Evolutionary conservation across 305 asterid genomes (phyloP), one percentile per base, ranked within the genome.

Genomic region (Nicotiana rustica): DNA sequence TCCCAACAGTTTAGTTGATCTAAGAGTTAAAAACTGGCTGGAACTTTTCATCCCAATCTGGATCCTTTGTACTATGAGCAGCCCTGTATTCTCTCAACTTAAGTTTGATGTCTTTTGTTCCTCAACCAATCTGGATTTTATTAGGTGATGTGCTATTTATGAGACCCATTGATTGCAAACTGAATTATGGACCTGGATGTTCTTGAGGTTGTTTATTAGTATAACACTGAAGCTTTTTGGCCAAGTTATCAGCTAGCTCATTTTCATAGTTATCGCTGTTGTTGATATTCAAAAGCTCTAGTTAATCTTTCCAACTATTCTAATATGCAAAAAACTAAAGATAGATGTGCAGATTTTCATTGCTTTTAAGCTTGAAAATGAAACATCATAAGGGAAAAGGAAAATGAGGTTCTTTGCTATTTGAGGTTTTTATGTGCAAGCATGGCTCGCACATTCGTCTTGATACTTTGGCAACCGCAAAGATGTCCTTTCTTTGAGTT

Each of bases 11-110:
- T 70, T 44, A 12, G 60, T 70, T 19, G n/a, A 71, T 19, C 3
- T 70, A 41, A 44, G 12, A 41, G 38, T 71, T 13, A 6, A 19
- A 71, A 70, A 44, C 36, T 4, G 18, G 59, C 33, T 21, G 61
- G 61, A 44, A 44, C 60, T 44, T 71, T 71, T 71, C 78, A 5
- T 19, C 61, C 38, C 78, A 19, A 44, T 12, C 77, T 69, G 57
- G 35, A 41, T 68, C 57, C 5, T 41, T 41, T 18, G 33, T 69
- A 41, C 77, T 19, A 41, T 70, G 36, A 70, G 12, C 8, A 13
- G 4, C 62, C 60, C 49, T 73, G 61, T 73, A 73, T 47, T 33
- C 17, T 67, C 38, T 17, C 1, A 21, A 9, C 65, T 25, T 47
- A 19, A 21, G 13, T 47, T 5, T 47, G 79, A 49, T 71, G 38